Conservation (phyloP, 306 rosid genomes). For the Fragaria nilgerrensis region DNA sequence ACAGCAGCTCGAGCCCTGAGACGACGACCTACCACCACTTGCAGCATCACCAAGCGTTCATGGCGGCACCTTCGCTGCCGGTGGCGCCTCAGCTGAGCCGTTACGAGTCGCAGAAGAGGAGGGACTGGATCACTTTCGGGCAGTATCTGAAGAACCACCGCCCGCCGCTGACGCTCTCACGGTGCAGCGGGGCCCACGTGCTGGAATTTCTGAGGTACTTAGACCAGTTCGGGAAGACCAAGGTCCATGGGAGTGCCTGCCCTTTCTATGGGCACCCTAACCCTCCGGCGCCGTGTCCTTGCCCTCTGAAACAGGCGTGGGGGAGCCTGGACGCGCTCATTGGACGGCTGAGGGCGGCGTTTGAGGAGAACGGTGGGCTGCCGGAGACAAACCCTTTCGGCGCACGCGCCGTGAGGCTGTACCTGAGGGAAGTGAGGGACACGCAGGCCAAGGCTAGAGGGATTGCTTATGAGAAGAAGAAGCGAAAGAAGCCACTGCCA, state of each 20-base stretch:
- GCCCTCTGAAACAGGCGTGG: slow-evolving; percentile 89
- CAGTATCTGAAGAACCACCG: slow-evolving; percentile 86
- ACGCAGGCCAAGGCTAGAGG: slow-evolving; percentile 85
- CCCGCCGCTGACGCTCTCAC: slow-evolving; percentile 66
- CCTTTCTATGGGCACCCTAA: slow-evolving; percentile 73
- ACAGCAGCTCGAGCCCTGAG: slow-evolving; percentile 9
- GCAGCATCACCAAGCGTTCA: neutral
- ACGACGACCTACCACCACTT: neutral
- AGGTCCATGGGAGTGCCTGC: slow-evolving; percentile 64
- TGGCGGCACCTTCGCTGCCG: neutral
- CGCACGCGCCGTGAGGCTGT: slow-evolving; percentile 68
- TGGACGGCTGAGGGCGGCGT: slow-evolving; percentile 87
- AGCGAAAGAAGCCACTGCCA: slow-evolving; percentile 39
- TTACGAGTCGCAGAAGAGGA: slow-evolving; percentile 79
- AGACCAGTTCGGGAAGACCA: slow-evolving; percentile 83
- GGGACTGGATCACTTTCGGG: slow-evolving; percentile 92
- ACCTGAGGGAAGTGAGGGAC: slow-evolving; percentile 72
- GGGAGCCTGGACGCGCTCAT: slow-evolving; percentile 87
- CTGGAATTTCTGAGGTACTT: slow-evolving; percentile 76
- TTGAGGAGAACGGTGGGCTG: slow-evolving; percentile 88
- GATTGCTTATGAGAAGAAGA: slow-evolving; percentile 84
- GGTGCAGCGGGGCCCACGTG: slow-evolving; percentile 74
- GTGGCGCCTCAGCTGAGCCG: slow-evolving; percentile 41
- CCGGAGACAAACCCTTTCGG: slow-evolving; percentile 87
- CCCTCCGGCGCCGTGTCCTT: slow-evolving; percentile 82